Base-by-base conservation (phyloP, 2,329 filamentous ascomycete species). In the Neospermospora avenae region DNA sequence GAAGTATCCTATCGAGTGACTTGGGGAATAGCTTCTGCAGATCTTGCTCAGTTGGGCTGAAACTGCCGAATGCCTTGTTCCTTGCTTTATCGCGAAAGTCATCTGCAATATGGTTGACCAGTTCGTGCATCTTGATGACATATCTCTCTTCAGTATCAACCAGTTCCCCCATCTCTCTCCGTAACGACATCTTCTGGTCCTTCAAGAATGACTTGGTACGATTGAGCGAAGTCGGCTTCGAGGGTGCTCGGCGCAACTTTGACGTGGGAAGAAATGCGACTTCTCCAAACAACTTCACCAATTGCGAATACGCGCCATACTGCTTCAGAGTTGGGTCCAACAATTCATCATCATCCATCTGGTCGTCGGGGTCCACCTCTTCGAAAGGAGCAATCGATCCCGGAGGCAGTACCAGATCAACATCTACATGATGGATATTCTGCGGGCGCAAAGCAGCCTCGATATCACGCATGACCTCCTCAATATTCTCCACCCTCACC, bases 141-240 rank as follows among this genome's bases (percentile, higher is more conserved):
- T 98, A 99, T 73, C 91, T 88, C 72, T 95, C 91, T 74, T 99
- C 95, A 0, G 95, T 99, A 69, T 96, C 90, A 35, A 97, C 84
- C 61, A 98, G 77, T 74, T 99, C 95, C 61, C 85, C 87, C 81
- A 99, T 87, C 74, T 96, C 93, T 74, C 93, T 88, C 42, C 93
- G 86, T 66, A 97, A 78, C 55, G 89, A 89, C 67, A 92, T 83
- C 71, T 96, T 96, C 71, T 97, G 91, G 59, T 89, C 86, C 67
- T 86, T 87, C 37, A 87, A 82, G 69, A 97, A 96, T 0, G 87
- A 84, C 68, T 87, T 89, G 68, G 84, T 90, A 66, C 89, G 83
- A 72, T 90, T 95, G 51, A 95, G 77, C 39, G 90, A 87, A 41
- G 87, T 92, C 6, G 93, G 89, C 70, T 90, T 91, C 5, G 93